These are phyloP conservation scores for Crataegus laevigata DNA, from an alignment of 306 rosid species.

Conservation along the genomic window DNA sequence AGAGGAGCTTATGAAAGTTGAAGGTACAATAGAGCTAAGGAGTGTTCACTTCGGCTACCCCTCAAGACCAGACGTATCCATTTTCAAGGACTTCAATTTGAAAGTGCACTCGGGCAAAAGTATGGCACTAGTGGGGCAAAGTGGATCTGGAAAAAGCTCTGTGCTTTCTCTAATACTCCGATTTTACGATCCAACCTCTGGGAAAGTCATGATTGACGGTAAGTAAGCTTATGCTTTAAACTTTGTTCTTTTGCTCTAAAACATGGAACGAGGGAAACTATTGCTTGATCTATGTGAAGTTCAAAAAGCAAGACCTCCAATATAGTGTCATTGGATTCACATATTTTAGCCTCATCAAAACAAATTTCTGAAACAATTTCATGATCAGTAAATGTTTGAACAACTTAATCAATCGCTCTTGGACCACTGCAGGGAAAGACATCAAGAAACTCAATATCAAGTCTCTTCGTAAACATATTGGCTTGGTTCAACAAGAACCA, in stretches of 20 bases:
- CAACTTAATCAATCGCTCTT: background rate
- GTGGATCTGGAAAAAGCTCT: constrained; percentile 99
- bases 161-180: constrained; percentile 77
- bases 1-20: constrained; percentile 63
- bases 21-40: constrained; percentile 80
- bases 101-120: constrained; percentile 67
- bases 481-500: constrained; percentile 94
- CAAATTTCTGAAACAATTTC: no score
- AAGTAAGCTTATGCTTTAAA: constrained; percentile 10
- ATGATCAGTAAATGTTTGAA: background rate
- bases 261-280: background rate
- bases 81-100: constrained; percentile 77
- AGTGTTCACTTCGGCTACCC: constrained; percentile 75
- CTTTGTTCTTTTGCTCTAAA: background rate
- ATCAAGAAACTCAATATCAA: constrained; percentile 59
- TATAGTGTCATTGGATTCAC: no score
- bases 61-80: constrained; percentile 74
- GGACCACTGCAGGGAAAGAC: constrained; percentile 64
- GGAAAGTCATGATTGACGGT: constrained; percentile 89
- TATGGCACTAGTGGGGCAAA: constrained; percentile 86
- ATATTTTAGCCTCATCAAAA: no score
- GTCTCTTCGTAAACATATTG: constrained; percentile 75
- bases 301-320: no score
- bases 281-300: background rate
- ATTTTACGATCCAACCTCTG: constrained; percentile 74